Conservation (phyloP, 129 eudicot species). For the Gnaphalium uliginosum region DNA sequence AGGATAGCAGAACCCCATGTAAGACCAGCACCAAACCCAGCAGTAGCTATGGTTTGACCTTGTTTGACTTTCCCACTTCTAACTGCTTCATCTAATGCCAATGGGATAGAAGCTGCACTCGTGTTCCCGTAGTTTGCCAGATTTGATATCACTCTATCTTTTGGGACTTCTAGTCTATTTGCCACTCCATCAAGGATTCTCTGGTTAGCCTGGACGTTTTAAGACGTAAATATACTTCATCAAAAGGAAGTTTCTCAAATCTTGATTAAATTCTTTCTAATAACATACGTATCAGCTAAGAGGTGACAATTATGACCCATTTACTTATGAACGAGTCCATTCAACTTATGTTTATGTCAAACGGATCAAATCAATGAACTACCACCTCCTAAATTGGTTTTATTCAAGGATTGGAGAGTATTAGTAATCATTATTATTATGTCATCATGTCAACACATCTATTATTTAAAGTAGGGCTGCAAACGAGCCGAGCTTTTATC, state of each 20-base stretch:
- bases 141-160: slow-evolving; percentile 82
- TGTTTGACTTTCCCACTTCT: slow-evolving; percentile 84
- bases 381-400: not conserved
- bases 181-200: slow-evolving; percentile 95
- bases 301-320: not conserved
- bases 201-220: slow-evolving; percentile 85
- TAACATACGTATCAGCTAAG: not conserved
- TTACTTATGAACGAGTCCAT: not conserved
- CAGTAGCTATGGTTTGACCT: slow-evolving; percentile 85
- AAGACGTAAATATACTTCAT: not conserved
- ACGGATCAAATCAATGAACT: not conserved
- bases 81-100: slow-evolving; percentile 95
- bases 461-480: not conserved
- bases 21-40: slow-evolving; percentile 96
- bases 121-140: slow-evolving; percentile 88
- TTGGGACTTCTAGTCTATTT: slow-evolving; percentile 68
- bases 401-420: not conserved
- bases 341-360: not conserved
- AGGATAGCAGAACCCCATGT: slow-evolving; percentile 95
- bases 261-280: not conserved
- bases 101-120: slow-evolving; percentile 89
- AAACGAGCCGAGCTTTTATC: too few relatives aligned
- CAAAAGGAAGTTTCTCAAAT: not conserved
- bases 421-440: not conserved
- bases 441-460: not conserved